Evolutionary conservation across 1,284 basidiomycete genomes (phyloP).

Genomic region (Irpex rosettiformis): DNA sequence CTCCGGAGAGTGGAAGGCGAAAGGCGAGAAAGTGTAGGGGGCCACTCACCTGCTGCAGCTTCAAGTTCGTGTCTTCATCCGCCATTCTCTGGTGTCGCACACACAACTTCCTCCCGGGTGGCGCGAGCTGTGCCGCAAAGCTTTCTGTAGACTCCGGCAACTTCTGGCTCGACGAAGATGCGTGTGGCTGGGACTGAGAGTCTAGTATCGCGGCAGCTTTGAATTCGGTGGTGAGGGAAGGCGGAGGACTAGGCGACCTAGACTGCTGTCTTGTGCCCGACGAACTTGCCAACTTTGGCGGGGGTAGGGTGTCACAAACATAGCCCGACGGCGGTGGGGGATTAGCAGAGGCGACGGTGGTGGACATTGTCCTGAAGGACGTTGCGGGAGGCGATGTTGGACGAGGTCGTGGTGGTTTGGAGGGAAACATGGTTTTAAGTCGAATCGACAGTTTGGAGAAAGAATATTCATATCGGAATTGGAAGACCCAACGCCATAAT

Average conservation of each 20-base stretch:
- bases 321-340: constrained; percentile 31
- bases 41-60: constrained; percentile 82
- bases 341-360: constrained; percentile 19
- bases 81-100: constrained; percentile 96
- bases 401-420: not conserved
- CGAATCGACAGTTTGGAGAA: too few relatives aligned
- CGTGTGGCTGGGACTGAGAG: too few relatives aligned
- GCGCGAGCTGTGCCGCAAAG: constrained; percentile 19
- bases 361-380: constrained; percentile 11
- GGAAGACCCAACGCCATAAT: not conserved
- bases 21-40: too few relatives aligned
- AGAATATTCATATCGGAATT: not conserved
- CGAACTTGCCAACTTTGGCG: constrained; percentile 45
- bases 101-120: constrained; percentile 72
- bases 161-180: not conserved
- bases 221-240: constrained; percentile 27
- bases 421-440: constrained; percentile 1
- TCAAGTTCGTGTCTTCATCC: constrained; percentile 90
- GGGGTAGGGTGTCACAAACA: constrained; percentile 71
- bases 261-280: constrained; percentile 17
- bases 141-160: constrained; percentile 1
- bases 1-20: too few relatives aligned
- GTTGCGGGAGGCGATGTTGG: constrained; percentile 13
- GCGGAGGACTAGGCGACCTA: constrained; percentile 25
- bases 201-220: constrained; percentile 16